Evolutionary conservation across 2,329 filamentous ascomycete species (phyloP), one percentile per base, ranked within the genome.

Genomic region (Aspergillus uvarum): DNA sequence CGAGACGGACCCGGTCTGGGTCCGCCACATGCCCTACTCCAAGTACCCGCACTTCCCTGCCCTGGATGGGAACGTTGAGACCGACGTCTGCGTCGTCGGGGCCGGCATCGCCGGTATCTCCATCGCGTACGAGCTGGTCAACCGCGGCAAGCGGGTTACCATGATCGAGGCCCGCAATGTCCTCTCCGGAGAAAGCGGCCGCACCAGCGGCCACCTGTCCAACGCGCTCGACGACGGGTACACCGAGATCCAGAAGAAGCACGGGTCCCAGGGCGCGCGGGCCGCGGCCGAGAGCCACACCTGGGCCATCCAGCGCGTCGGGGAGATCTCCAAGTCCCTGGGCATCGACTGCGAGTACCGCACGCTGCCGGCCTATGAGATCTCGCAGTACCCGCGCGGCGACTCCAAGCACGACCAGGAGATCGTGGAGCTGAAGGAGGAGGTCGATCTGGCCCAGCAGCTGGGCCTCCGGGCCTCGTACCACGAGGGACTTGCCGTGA

Each of bases 261-360:
- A 85, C 54, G 82, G 83, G 0, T 69, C 79, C 21, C 70, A 77
- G 0, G 81, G 82, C 1, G 83, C 83, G 0, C 76, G 75, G 58
- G 65, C 72, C 0, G 82, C 82, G 0, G 83, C 82, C 0, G 82
- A 86, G 16, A 84, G 82, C 26, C 83, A 86, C 58, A 74, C 76
- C 0, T 86, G 82, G 80, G 84, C 83, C 0, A 65, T 85, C 11
- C 75, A 82, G 22, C 77, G 77, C 0, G 76, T 86, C 0, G 83
- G 82, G 0, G 78, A 85, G 59, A 73, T 86, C 2, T 72, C 79
- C 0, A 73, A 76, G 58, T 68, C 81, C 61, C 72, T 85, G 5
- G 78, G 77, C 4, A 82, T 86, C 32, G 82, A 85, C 0, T 86
- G 84, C 70, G 83, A 85, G 63, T 86, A 84, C 66, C 79, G 83